Base-by-base conservation (phyloP, 2,329 filamentous ascomycete species). In the Rutstroemia sp. region DNA sequence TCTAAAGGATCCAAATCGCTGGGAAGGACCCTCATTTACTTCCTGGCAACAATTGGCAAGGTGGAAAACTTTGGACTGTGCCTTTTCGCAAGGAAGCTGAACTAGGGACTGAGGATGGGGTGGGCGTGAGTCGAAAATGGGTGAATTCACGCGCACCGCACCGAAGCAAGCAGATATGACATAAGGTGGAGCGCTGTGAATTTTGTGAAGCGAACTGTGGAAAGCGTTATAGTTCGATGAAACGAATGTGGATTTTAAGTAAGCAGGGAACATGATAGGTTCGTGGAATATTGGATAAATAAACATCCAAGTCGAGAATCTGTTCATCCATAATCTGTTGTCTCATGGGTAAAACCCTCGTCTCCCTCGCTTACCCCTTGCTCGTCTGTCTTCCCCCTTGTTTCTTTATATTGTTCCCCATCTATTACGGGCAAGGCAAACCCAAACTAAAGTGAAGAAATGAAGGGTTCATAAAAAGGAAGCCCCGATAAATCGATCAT, bases 1-100 rank as follows among this genome's bases (percentile, higher is more conserved):
- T 51, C 53, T 55, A 17, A 25, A 55, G 46, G 25, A 51, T 38
- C 46, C 47, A 37, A 50, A 55, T 9, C 19, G 46, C 45, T 55
- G 46, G 52, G 52, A 27, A 16, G 23, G n/a, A 23, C 44, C 46
- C 52, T 42, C 34, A 54, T 54, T 10, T 17, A 6, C 46, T 25
- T 27, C 17, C 19, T 44, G 17, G 46, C 25, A 55, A 17, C 39
- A 12, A 34, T 34, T 12, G 30, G 30, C 30, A 34, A 38, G 45
- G 45, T 30, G 37, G 49, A 7, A 17, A 17, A 14, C 27, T 38
- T 42, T 44, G 53, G 34, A 55, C 53, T 48, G 53, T 55, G 53
- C 46, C 52, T 48, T 54, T 25, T 42, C 14, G 16, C 39, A 19
- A 42, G 39, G 39, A 46, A 14, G 42, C 14, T 14, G 7, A 7